A percentile compares a stretch with the other conserved stretches of the same genome.
Evolutionary conservation across 2,329 filamentous ascomycete species (phyloP).

Genomic region (Sporothrix dimorphospora): DNA sequence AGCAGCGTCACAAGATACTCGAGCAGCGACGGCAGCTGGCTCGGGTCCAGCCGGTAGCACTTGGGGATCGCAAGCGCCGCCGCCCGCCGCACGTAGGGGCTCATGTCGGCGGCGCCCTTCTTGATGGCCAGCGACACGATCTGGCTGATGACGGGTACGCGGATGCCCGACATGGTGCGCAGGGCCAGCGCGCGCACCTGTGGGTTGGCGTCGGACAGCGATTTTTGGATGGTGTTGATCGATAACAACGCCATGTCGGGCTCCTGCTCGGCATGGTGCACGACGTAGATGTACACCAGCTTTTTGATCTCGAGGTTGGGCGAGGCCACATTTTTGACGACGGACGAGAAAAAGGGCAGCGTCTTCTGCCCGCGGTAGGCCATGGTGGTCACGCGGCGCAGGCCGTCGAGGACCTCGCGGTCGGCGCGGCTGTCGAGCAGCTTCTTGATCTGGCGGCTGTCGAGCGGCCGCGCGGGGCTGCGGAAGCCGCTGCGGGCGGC

Average conservation of each 20-base stretch:
- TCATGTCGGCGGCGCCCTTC: slow-evolving; percentile 91
- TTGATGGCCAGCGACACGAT: slow-evolving; percentile 97
- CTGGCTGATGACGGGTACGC: slow-evolving; percentile 96
- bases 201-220: slow-evolving; percentile 87
- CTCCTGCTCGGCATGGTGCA: slow-evolving; percentile 94
- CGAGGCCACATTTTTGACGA: slow-evolving; percentile 96
- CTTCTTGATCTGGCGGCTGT: slow-evolving; percentile 87
- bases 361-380: slow-evolving; percentile 92
- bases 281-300: slow-evolving; percentile 96
- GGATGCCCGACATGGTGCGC: slow-evolving; percentile 94
- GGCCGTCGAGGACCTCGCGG: slow-evolving; percentile 86
- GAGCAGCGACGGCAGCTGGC: slow-evolving; percentile 78
- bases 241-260: slow-evolving; percentile 93
- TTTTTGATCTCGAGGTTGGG: slow-evolving; percentile 96
- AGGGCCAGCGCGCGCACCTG: slow-evolving; percentile 89
- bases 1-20: slow-evolving; percentile 79
- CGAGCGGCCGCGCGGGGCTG: slow-evolving; percentile 63
- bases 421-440: slow-evolving; percentile 92
- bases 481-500: slow-evolving; percentile 74
- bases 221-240: slow-evolving; percentile 99
- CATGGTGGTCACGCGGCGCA: slow-evolving; percentile 92
- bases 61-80: slow-evolving; percentile 94
- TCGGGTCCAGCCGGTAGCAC: slow-evolving; percentile 88
- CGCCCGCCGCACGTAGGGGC: slow-evolving; percentile 86
- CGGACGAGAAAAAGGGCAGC: slow-evolving; percentile 91